Evolutionary conservation across 345 rosid genomes (phyloP), one percentile per base, ranked within the genome.

Genomic region (Syzygium aromaticum): DNA sequence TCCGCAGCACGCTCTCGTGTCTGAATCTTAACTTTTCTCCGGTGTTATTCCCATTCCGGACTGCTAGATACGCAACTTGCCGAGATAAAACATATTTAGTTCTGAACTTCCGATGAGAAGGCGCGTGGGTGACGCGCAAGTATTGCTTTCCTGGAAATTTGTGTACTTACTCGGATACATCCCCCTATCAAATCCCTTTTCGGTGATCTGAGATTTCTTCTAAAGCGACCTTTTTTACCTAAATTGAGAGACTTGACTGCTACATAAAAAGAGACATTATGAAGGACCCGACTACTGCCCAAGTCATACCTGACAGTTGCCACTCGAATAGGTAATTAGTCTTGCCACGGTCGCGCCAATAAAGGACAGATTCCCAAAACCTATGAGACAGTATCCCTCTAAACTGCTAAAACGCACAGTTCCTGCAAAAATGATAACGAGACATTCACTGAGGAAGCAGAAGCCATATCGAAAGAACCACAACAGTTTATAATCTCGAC

Each of bases 1-100:
- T 61, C 38, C 0, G 73, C 38, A 61, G 73, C 30, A 19, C 9
- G 2, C 21, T 28, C 64, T 14, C 19, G 16, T 6, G 73, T 61
- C 15, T 28, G 0, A 61, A 61, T n/a, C 73, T 14, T 14, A 61
- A n/a, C 73, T 61, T 2, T 13, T 61, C 73, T 61, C 73, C 17
- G 5, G 73, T 2, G 33, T 3, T n/a, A 9, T 0, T 14, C 73
- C 73, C 73, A 61, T 14, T n/a, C 5, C 33, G 0, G 0, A n/a
- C 73, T 30, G 0, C 38, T 6, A 61, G 19, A n/a, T 61, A n/a
- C 13, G 19, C 73, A 61, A 61, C 73, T 61, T n/a, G 73, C 73
- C 33, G 19, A 59, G 67, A 59, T 12, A 59, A 27, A 59, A 59
- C 67, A 27, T 27, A 27, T 59, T 11, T 23, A 59, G 30, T 59